A percentile compares a stretch with the other conserved stretches of the same genome.
These are phyloP conservation scores for Solanum ahanhuiri DNA, from an alignment of 257 asterid genomes.

Conservation along the genomic window DNA sequence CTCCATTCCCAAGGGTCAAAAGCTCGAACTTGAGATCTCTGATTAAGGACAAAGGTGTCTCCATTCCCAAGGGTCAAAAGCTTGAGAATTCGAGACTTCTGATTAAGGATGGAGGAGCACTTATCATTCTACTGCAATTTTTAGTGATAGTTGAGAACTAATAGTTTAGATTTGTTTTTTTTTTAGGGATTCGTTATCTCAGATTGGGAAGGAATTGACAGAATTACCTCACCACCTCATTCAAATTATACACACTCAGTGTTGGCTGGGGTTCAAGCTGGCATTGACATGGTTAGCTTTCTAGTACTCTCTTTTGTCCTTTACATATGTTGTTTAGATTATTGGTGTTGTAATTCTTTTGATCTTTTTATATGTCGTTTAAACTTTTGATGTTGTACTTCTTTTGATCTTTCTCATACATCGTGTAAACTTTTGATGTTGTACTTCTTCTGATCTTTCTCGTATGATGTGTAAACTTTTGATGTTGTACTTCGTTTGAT, in stretches of 20 bases:
- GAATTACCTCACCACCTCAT: constrained; percentile 16
- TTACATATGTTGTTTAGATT: neutral
- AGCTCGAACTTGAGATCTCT: neutral
- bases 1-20: neutral
- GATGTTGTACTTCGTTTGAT: neutral
- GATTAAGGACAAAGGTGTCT: neutral
- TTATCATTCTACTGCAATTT: neutral
- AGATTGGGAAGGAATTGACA: constrained; percentile 42
- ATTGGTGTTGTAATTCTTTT: neutral
- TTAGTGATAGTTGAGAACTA: neutral
- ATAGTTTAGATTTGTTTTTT: neutral
- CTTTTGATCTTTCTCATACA: neutral
- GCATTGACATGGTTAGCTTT: constrained; percentile 34
- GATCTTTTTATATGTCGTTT: neutral
- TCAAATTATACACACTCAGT: constrained; percentile 25
- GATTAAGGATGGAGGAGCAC: neutral
- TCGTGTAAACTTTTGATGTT: neutral
- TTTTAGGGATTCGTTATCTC: constrained; percentile 39
- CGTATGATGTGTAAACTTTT: neutral
- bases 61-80: neutral
- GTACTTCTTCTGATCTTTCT: neutral
- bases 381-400: neutral
- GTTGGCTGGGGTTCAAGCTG: constrained; percentile 24
- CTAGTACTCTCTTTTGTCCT: neutral
- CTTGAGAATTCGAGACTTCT: neutral